phyloP scores from a whole-genome alignment of 805 yeast species.

The Komagataella ulmi region DNA sequence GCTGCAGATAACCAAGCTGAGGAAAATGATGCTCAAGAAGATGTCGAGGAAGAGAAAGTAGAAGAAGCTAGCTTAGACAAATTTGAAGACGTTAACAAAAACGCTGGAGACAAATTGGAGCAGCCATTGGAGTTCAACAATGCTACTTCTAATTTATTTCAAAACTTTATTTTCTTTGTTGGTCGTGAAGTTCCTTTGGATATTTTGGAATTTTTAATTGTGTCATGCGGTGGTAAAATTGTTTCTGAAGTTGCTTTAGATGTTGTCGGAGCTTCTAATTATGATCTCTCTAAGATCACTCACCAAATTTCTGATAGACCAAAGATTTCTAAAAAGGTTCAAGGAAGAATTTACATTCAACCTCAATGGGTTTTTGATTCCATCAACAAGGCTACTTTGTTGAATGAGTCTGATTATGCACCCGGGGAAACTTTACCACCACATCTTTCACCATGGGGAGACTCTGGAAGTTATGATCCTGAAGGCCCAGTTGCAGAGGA shows the following conservation, averaged over 20 bases:
- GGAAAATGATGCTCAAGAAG: constrained; percentile 21
- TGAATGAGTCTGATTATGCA: constrained; percentile 71
- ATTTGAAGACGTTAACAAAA: constrained; percentile 51
- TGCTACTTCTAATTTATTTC: constrained; percentile 52
- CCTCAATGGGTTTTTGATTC: constrained; percentile 98
- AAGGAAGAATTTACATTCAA: constrained; percentile 88
- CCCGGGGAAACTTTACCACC: constrained; percentile 96
- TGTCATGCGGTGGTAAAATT: constrained; percentile 77
- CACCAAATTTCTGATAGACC: constrained; percentile 96
- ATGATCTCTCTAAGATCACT: constrained; percentile 60
- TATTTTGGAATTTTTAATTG: constrained; percentile 72
- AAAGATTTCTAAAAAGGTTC: constrained; percentile 55
- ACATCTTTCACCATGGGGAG: constrained; percentile 98
- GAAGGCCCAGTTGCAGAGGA: constrained; percentile 29
- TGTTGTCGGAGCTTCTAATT: constrained; percentile 36
- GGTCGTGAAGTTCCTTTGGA: constrained; percentile 96
- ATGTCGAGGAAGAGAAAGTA: constrained; percentile 23
- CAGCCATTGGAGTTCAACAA: constrained; percentile 59
- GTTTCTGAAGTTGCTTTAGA: constrained; percentile 83
- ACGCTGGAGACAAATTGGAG: constrained; percentile 51
- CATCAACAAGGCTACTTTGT: constrained; percentile 61
- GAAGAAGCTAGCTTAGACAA: constrained; percentile 49
- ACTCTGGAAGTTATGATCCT: constrained; percentile 83
- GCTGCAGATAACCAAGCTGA: constrained; percentile 36
- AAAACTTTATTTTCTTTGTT: constrained; percentile 66